Evolutionary conservation across 2,329 filamentous ascomycete species (phyloP).

Genomic region (Botrytis galanthina): DNA sequence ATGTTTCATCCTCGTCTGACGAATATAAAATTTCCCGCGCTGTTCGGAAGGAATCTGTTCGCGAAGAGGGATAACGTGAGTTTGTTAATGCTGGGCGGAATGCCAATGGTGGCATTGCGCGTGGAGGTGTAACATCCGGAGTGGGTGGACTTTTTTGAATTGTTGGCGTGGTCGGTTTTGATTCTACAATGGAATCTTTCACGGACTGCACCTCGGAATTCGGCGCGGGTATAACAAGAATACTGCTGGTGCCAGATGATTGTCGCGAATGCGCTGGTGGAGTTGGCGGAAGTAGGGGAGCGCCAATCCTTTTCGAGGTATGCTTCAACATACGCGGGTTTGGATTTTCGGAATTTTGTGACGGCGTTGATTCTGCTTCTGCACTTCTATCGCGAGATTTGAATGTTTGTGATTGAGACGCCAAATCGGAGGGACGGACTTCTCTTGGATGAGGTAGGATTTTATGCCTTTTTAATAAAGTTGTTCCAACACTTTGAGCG

Average conservation of each 20-base stretch:
- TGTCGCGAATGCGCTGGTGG: constrained; percentile 60
- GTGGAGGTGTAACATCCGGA: constrained; percentile 72
- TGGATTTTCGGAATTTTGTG: constrained; percentile 34
- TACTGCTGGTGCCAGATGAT: constrained; percentile 47
- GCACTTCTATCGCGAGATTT: constrained; percentile 32
- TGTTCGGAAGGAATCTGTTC: constrained; percentile 68
- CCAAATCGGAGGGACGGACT: constrained; percentile 23
- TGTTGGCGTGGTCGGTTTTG: constrained; percentile 57
- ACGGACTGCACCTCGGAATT: constrained; percentile 27
- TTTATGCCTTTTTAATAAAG: constrained; percentile 38
- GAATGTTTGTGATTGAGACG: constrained; percentile 27
- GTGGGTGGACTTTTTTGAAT: constrained; percentile 69
- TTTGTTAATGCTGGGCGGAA: constrained; percentile 46
- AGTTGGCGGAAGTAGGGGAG: constrained; percentile 52
- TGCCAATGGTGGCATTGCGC: constrained; percentile 47
- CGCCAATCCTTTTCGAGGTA: constrained; percentile 34
- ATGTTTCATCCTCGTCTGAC: constrained; percentile 54
- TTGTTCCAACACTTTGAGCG: constrained; percentile 31
- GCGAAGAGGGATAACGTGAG: constrained; percentile 45
- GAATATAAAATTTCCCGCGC: constrained; percentile 63
- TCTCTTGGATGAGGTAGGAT: constrained; percentile 38
- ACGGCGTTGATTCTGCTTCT: constrained; percentile 32
- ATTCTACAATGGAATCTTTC: constrained; percentile 24
- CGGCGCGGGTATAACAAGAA: constrained; percentile 24
- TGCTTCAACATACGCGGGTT: constrained; percentile 38